Evolutionary conservation across 345 rosid genomes (phyloP).

Genomic region (Melaleuca quinquenervia): DNA sequence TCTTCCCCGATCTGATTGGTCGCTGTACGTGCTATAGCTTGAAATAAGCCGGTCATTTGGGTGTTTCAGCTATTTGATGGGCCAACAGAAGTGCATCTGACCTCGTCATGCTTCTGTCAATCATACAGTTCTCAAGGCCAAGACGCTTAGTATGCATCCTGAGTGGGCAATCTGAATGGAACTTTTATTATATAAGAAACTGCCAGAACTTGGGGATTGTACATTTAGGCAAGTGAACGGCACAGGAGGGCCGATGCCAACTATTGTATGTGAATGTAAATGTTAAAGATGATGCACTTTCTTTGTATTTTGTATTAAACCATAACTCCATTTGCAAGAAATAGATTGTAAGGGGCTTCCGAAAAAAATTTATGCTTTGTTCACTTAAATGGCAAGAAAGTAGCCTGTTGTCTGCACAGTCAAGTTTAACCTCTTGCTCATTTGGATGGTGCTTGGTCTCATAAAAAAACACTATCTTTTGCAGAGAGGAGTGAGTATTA

Average conservation of each 20-base stretch:
- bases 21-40: background rate
- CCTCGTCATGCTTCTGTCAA: background rate
- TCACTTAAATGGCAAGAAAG: background rate
- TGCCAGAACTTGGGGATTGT: background rate
- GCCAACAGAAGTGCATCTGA: background rate
- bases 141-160: background rate
- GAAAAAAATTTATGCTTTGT: background rate
- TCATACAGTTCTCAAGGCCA: background rate
- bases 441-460: background rate
- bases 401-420: background rate
- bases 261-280: background rate
- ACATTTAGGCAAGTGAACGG: background rate
- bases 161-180: background rate
- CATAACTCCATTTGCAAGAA: background rate
- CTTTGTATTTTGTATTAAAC: background rate
- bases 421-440: background rate
- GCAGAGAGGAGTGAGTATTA: constrained; percentile 75
- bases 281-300: background rate
- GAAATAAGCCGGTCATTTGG: background rate
- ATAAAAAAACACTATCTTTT: background rate
- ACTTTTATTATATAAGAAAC: background rate
- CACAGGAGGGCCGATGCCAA: background rate
- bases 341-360: background rate
- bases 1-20: background rate
- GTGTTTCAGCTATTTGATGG: background rate